phyloP scores from a whole-genome alignment of 345 rosid species.

The Melaleuca quinquenervia region DNA sequence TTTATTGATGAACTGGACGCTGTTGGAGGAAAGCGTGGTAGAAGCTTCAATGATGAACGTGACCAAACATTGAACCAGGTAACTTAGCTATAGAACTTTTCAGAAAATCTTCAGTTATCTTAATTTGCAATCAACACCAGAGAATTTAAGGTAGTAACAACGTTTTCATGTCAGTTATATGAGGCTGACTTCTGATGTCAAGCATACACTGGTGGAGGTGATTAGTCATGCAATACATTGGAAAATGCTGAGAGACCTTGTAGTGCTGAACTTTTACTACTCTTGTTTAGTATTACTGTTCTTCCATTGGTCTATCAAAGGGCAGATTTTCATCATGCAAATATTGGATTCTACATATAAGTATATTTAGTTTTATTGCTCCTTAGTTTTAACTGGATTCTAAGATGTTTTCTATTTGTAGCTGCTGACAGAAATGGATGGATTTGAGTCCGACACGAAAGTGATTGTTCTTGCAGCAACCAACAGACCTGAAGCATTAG shows the following conservation, averaged over 20 bases:
- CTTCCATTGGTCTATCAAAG: neutral
- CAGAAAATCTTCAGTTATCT: neutral
- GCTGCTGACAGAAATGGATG: slow-evolving; percentile 99
- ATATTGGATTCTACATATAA: neutral
- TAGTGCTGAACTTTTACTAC: neutral
- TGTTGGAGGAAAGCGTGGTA: slow-evolving; percentile 95
- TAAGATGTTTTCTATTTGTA: slow-evolving; percentile 12
- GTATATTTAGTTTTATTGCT: neutral
- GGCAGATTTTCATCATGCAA: neutral
- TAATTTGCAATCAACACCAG: neutral
- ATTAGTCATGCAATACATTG: neutral
- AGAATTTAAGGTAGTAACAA: neutral
- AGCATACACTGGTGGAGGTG: neutral
- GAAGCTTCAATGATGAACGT: slow-evolving; percentile 96
- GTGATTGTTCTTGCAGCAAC: slow-evolving; percentile 92
- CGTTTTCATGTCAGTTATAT: neutral
- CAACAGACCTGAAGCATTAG: slow-evolving; percentile 90
- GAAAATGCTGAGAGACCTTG: neutral
- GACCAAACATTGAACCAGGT: slow-evolving; percentile 96
- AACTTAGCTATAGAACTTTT: neutral
- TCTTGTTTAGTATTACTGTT: neutral
- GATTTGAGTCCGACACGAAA: slow-evolving; percentile 76
- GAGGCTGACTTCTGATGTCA: neutral
- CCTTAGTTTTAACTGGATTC: neutral
- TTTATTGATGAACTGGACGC: slow-evolving; percentile 98